These are phyloP conservation scores for Diaporthe humulicola DNA, from an alignment of 2,329 filamentous ascomycete species.

Conservation along the genomic window DNA sequence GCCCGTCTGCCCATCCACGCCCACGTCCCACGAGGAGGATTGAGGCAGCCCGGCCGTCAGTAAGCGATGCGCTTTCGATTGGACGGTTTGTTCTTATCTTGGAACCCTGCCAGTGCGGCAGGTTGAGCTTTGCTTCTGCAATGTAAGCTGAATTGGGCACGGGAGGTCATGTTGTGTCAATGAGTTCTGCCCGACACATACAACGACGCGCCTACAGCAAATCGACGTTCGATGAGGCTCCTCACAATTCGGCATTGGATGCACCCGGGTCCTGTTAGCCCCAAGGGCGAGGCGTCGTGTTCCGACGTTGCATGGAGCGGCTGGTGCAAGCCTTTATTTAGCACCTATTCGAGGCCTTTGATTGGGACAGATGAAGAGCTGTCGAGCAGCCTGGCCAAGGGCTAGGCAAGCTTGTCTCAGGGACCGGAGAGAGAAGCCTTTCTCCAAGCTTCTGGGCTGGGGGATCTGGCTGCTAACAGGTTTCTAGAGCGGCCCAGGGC, in stretches of 20 bases:
- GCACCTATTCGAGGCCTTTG: not conserved
- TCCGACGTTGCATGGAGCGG: not conserved
- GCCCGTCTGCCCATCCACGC: not conserved
- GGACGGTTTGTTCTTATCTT: not conserved
- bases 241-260: not conserved
- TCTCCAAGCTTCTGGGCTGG: not conserved
- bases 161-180: not conserved
- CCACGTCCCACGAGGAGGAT: conserved; percentile 16
- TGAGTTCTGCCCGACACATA: not conserved
- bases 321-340: not conserved
- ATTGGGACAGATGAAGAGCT: not conserved
- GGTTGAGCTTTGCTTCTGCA: conserved; percentile 8
- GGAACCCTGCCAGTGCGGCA: not conserved
- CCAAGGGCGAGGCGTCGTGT: not conserved
- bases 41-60: not conserved
- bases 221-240: not conserved
- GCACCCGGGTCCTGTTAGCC: not conserved
- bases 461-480: not conserved
- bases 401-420: not conserved
- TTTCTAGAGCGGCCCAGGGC: not conserved
- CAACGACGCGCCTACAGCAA: not conserved
- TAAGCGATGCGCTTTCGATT: not conserved
- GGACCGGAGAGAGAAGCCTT: conserved; percentile 21
- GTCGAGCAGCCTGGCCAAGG: not conserved
- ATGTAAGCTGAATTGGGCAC: not conserved